Base-by-base conservation (phyloP, 805 yeast genomes). In the Dipodascus geniculatus region DNA sequence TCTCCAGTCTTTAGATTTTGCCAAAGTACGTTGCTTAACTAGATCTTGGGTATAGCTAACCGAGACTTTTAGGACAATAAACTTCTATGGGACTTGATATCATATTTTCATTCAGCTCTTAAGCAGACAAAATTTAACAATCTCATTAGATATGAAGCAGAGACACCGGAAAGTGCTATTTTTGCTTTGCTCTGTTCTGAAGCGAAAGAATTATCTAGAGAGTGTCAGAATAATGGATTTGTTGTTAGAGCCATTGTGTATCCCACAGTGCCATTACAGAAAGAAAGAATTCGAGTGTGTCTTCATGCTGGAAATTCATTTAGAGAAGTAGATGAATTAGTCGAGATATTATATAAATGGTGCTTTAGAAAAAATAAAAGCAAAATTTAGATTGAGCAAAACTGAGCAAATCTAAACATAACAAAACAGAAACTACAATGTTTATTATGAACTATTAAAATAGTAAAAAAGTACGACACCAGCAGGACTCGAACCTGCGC, bases 401-500 rank as follows among this genome's bases (percentile, higher is more conserved):
- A n/a, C n/a, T n/a, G n/a, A n/a, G n/a, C n/a, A n/a, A n/a, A n/a
- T n/a, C n/a, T n/a, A n/a, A n/a, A n/a, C n/a, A n/a, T n/a, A n/a
- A n/a, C n/a, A n/a, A n/a, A n/a, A n/a, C n/a, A n/a, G n/a, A n/a
- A n/a, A n/a, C n/a, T n/a, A n/a, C n/a, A n/a, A n/a, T n/a, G n/a
- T n/a, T n/a, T n/a, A n/a, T n/a, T n/a, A n/a, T n/a, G n/a, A n/a
- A n/a, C n/a, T n/a, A n/a, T n/a, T n/a, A n/a, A n/a, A n/a, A n/a
- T n/a, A n/a, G n/a, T n/a, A n/a, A 28, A 28, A 28, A 22, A 55
- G 42, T 24, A 17, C 64, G 64, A 62, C 64, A 63, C 65, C 65
- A 54, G 65, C 65, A 62, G 65, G 65, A 62, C 65, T 62, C 65
- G 65, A 62, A 62, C 65, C 65, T 62, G 65, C 65, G 65, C 66